These are phyloP conservation scores for Plasmodium gonderi DNA, from an alignment of 169 alveolate genomes.

Conservation along the genomic window DNA sequence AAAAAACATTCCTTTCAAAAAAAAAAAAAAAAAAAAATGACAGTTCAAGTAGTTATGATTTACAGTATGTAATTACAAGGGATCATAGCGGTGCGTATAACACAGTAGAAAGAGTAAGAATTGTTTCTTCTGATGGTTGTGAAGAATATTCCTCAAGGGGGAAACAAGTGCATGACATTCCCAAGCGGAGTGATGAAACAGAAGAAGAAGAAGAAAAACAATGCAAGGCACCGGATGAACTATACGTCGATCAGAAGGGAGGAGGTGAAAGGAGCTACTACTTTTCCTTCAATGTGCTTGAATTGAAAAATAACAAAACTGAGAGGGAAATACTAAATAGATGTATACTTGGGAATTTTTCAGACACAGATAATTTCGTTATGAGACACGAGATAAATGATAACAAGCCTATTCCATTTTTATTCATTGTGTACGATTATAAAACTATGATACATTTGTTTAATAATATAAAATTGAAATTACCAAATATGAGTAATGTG, in stretches of 20 bases:
- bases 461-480: conserved; percentile 12
- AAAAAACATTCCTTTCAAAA: neutral
- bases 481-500: conserved; percentile 22
- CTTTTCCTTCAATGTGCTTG: conserved; percentile 30
- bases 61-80: neutral
- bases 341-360: neutral
- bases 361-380: neutral
- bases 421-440: conserved; percentile 59
- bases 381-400: neutral
- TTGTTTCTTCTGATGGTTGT: too few species aligned
- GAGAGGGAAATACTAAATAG: neutral
- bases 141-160: neutral
- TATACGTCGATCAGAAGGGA: too few species aligned
- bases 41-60: neutral
- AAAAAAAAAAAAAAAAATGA: conserved; percentile 29
- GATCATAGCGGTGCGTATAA: neutral
- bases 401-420: neutral
- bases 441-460: conserved; percentile 59
- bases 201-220: neutral
- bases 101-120: neutral
- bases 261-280: neutral
- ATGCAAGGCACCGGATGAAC: neutral
- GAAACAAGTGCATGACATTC: neutral
- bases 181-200: neutral
- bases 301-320: conserved; percentile 8